Evolutionary conservation across 1,139 yeast genomes (phyloP).

Genomic region (Casaregolazyma lundiana): DNA sequence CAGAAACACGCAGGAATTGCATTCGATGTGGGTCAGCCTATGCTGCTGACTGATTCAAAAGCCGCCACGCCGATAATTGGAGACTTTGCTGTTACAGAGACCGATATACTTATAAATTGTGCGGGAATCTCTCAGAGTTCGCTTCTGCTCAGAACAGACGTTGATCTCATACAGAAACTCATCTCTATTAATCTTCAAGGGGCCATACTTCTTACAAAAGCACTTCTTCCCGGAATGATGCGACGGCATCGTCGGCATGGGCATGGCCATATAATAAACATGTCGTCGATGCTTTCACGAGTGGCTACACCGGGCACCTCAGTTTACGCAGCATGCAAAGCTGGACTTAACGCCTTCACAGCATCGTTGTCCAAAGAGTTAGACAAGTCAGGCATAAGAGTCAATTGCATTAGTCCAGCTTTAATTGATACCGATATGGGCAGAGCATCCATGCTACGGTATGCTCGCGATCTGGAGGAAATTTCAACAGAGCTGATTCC

Average conservation of each 20-base stretch:
- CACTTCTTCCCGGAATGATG: slow-evolving; percentile 48
- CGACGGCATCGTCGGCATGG: slow-evolving; percentile 29
- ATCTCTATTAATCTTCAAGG: slow-evolving; percentile 60
- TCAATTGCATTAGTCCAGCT: slow-evolving; percentile 71
- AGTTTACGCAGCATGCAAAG: slow-evolving; percentile 76
- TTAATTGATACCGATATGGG: slow-evolving; percentile 74
- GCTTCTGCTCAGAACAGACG: slow-evolving; percentile 46
- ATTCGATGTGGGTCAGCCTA: slow-evolving; percentile 42
- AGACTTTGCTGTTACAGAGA: slow-evolving; percentile 13
- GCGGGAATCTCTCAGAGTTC: slow-evolving; percentile 74
- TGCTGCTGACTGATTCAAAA: not conserved
- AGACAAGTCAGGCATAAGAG: slow-evolving; percentile 45
- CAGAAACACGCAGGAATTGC: slow-evolving; percentile 49
- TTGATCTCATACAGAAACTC: slow-evolving; percentile 43
- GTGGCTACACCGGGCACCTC: slow-evolving; percentile 57
- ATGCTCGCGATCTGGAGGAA: not conserved
- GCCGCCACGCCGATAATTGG: not conserved
- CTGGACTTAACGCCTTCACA: slow-evolving; percentile 66
- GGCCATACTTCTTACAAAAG: slow-evolving; percentile 57
- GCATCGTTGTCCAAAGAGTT: slow-evolving; percentile 60
- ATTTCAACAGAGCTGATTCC: not conserved
- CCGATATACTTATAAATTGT: slow-evolving; percentile 61
- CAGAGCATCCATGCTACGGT: not conserved
- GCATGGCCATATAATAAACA: slow-evolving; percentile 49
- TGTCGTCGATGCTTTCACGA: slow-evolving; percentile 66